Percentiles rank a stretch among this genome's conserved stretches.
Evolutionary conservation across 345 rosid genomes (phyloP).

Genomic region (Citrus australasica): DNA sequence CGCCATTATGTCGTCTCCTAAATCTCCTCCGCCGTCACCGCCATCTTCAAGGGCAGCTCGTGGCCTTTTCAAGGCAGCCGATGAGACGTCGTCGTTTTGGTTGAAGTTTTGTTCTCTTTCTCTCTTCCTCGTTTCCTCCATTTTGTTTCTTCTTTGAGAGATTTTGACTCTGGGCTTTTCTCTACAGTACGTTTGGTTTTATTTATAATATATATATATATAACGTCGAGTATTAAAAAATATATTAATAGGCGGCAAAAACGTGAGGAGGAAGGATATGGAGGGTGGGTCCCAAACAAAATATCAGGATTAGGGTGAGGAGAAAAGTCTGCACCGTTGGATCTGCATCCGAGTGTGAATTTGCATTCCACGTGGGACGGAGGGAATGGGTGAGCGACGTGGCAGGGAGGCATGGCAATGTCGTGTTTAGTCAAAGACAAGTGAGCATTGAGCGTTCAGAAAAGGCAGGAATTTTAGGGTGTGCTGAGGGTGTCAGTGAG

Average conservation of each 20-base stretch:
- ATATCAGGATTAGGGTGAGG: not conserved
- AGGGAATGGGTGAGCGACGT: not conserved
- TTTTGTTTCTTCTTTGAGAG: not conserved
- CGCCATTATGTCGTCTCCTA: conserved; percentile 23
- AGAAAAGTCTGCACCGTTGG: no score
- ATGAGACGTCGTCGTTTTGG: not conserved
- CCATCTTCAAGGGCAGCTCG: not conserved
- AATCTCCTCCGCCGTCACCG: conserved; percentile 10
- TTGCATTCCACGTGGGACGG: not conserved
- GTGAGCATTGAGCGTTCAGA: not conserved
- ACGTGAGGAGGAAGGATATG: not conserved
- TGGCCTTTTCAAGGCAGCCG: conserved; percentile 15
- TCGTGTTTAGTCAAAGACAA: not conserved
- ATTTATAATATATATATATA: no score
- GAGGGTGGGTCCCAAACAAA: not conserved
- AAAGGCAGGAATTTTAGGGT: not conserved
- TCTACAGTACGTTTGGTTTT: not conserved
- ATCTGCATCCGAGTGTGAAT: not conserved
- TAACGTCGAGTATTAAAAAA: no score
- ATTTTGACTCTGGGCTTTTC: no score
- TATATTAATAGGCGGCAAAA: not conserved
- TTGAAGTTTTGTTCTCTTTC: conserved; percentile 2
- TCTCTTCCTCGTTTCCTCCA: conserved; percentile 34
- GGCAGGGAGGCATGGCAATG: not conserved
- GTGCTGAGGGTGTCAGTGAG: no score